Evolutionary conservation across 352 stramenopile species (phyloP).

Genomic region (Globisporangium radiosum): DNA sequence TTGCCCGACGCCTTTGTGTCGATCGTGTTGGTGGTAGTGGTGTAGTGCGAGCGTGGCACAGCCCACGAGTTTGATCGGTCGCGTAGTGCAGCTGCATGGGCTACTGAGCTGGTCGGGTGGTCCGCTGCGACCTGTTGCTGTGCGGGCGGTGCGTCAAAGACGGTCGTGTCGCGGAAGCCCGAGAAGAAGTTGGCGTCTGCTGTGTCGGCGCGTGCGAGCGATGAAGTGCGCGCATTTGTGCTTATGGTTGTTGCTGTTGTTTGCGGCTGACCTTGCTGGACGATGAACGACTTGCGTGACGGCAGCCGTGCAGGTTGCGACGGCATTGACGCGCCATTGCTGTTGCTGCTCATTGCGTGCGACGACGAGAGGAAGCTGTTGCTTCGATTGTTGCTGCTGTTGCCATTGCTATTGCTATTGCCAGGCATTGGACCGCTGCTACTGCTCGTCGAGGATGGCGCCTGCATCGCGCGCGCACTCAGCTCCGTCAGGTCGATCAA

Average conservation of each 20-base stretch:
- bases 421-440: neutral
- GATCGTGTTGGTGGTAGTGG: conserved; percentile 34
- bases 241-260: conserved; percentile 14
- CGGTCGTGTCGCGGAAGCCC: conserved; percentile 11
- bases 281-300: conserved; percentile 45
- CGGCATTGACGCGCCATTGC: neutral
- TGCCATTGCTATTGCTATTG: neutral
- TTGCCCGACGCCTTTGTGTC: conserved; percentile 47
- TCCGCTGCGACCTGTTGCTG: neutral
- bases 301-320: conserved; percentile 22
- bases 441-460: neutral
- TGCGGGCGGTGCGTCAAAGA: conserved; percentile 11
- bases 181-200: conserved; percentile 27
- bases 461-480: conserved; percentile 1
- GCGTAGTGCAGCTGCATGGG: conserved; percentile 27
- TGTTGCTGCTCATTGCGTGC: conserved; percentile 8
- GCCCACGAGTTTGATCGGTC: conserved; percentile 59
- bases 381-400: conserved; percentile 6
- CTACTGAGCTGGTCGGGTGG: conserved; percentile 8
- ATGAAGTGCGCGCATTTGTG: neutral
- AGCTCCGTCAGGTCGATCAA: neutral
- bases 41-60: conserved; percentile 22
- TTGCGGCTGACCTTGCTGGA: conserved; percentile 24
- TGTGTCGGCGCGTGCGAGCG: conserved; percentile 31
- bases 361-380: conserved; percentile 14